phyloP scores from a whole-genome alignment of 2,329 filamentous ascomycete species.

The Paraphaeosphaeria sporulosa region DNA sequence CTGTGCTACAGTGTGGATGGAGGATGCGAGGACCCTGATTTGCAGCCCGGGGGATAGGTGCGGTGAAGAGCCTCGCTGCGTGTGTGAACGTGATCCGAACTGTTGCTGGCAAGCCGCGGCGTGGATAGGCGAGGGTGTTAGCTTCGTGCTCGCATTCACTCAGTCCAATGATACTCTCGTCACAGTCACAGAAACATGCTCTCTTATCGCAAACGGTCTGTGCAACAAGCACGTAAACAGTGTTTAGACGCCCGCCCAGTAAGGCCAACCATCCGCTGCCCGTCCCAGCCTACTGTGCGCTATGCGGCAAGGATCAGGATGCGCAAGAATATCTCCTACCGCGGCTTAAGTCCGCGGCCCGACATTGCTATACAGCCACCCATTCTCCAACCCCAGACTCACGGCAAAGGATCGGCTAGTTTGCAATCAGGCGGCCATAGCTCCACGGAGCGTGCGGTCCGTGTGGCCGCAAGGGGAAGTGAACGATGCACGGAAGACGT shows the following conservation, averaged over 20 bases:
- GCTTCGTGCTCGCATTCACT: background rate
- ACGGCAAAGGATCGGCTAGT: background rate
- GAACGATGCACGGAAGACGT: slow-evolving; percentile 5
- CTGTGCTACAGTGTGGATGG: background rate
- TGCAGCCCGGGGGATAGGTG: background rate
- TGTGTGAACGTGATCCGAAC: background rate
- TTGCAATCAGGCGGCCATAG: slow-evolving; percentile 5
- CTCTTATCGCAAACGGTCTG: background rate
- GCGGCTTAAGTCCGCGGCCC: slow-evolving; percentile 11
- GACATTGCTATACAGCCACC: background rate
- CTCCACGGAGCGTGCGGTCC: slow-evolving; percentile 9
- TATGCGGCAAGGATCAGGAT: background rate
- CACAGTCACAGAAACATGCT: background rate
- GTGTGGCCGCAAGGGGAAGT: background rate
- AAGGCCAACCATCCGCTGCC: background rate
- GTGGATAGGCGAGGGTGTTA: background rate
- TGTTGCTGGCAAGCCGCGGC: background rate
- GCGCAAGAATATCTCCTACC: slow-evolving; percentile 13
- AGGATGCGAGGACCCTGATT: background rate
- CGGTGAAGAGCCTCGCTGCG: background rate
- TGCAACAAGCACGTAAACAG: background rate
- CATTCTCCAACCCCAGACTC: background rate
- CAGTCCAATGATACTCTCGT: too few species aligned
- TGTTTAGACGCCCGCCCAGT: background rate
- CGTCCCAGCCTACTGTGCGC: background rate